Evolutionary conservation across 768 basidiomycete species (phyloP), one percentile per base, ranked within the genome.

Genomic region (Daedaleopsis sinensis): DNA sequence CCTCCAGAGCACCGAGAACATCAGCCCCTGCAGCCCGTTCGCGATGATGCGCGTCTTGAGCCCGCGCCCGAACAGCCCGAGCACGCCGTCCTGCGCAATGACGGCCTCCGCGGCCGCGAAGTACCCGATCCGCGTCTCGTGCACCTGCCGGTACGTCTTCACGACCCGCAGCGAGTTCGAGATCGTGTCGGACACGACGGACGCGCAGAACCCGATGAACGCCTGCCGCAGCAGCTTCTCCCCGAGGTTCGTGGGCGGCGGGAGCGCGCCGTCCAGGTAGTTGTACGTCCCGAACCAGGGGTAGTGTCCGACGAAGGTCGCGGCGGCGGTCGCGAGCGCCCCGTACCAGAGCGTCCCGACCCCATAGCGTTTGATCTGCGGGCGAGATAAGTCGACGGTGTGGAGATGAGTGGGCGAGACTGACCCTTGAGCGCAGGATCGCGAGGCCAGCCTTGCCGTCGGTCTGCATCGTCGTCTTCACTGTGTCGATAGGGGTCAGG

Each of bases 381-480:
- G 48, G 36, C 27, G 21, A 6, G 19, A 36, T 49, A 9, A 49
- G 21, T 24, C 1, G 0, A 12, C 19, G 3, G 21, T 7, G 23
- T 6, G 6, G 19, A 9, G 13, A 7, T 48, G 10, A 24, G 15
- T 11, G 24, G 7, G 15, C n/a, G 2, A 21, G 32, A 71, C 80
- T 52, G 64, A 93, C 86, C 65, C 96, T 80, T 3, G 81, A 78
- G 59, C 78, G 82, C 39, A 98, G 77, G 52, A 98, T 83, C 36
- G 72, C 69, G 57, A 89, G 77, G 0, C 92, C 96, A 1, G 77
- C 72, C 64, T 80, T 84, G 13, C 96, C 96, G 69, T 96, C 89
- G 0, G 96, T 91, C 75, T 98, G 96, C 76, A 98, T 78, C 1
- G 94, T 98, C 5, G 96, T 98, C 82, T 98, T 97, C 64, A 97